Base-by-base conservation (phyloP, 306 rosid genomes). In the Mimosa bimucronata region DNA sequence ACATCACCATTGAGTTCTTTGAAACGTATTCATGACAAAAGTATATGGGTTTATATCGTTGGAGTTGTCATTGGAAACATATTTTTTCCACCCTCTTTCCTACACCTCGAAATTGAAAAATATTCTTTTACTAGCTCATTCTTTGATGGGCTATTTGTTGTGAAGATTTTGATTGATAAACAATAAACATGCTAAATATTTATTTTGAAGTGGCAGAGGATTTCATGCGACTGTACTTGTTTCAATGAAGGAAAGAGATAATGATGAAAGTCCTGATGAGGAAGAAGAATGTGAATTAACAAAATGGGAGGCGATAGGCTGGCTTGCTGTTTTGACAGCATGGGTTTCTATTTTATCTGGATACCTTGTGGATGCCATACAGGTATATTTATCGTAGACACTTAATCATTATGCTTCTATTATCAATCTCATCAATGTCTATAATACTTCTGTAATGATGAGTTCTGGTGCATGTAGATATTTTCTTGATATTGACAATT, bases 311-410 rank as follows among this genome's bases (percentile, higher is more conserved):
- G 90, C 97, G 29, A 87, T 94, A 76, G 81, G 82, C 28, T 94
- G 98, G 98, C 98, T 94, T 77, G 89, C 92, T 77, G 57, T 94
- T 85, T 87, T 94, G 86, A 94, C 97, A 19, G 90, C 75, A 50
- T 89, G 96, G 97, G 86, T 94, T 25, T 94, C 98, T 25, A 15
- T 94, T 73, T 87, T 94, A 77, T 94, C 98, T 70, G 97, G 92
- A 79, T 94, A 92, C 84, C 92, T 94, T 48, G 97, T 94, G 13
- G 93, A 89, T 83, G 97, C 98, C 80, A 87, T 94, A 55, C 60
- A 89, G 98, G 98, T 94, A 88, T 52, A 7, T 26, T 42, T 21
- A 57, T 77, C 55, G 42, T 42, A 29, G 50, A 52, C 19, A 57
- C 74, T 71, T 68, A 42, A n/a, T 79, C 53, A 45, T 46, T 64